Percentiles rank a stretch among this genome's conserved stretches.
Conservation (phyloP, 331 rosid genomes). For the Quercus lobata region DNA sequence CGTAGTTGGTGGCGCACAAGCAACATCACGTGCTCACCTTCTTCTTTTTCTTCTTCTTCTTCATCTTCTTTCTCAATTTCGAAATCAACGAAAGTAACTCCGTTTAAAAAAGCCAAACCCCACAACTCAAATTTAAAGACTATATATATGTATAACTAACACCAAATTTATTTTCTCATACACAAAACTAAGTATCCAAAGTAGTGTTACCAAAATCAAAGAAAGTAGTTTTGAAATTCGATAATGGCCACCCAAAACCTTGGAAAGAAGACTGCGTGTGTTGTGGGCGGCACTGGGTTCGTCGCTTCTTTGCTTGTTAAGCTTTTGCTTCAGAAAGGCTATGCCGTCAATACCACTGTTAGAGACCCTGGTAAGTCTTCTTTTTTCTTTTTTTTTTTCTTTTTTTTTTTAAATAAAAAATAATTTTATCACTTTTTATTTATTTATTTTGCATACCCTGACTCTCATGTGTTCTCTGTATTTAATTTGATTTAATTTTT, state of each 20-base stretch:
- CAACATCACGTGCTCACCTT: constrained; percentile 34
- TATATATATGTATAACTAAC: too few relatives aligned
- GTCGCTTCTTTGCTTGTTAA: constrained; percentile 62
- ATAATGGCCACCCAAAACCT: constrained; percentile 39
- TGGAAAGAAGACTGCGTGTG: constrained; percentile 54
- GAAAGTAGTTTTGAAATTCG: not conserved
- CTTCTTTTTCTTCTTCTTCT: not conserved
- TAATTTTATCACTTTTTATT: too few relatives aligned
- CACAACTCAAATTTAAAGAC: not conserved
- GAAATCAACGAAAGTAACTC: not conserved
- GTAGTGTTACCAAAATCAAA: not conserved
- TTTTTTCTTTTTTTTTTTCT: not conserved
- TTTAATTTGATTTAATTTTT: not conserved
- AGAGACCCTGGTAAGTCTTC: constrained; percentile 54
- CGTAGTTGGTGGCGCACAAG: constrained; percentile 5
- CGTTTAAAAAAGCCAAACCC: not conserved
- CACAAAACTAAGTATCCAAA: not conserved
- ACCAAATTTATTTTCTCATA: too few relatives aligned
- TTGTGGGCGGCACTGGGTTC: constrained; percentile 73
- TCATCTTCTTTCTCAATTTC: not conserved
- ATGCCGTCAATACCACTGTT: constrained; percentile 66
- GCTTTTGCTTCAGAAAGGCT: constrained; percentile 62
- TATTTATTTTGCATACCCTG: too few relatives aligned
- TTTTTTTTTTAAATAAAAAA: not conserved
- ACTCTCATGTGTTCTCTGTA: too few relatives aligned